phyloP scores from a whole-genome alignment of 202 grass and related monocot species.

The Sporobolus alterniflorus region DNA sequence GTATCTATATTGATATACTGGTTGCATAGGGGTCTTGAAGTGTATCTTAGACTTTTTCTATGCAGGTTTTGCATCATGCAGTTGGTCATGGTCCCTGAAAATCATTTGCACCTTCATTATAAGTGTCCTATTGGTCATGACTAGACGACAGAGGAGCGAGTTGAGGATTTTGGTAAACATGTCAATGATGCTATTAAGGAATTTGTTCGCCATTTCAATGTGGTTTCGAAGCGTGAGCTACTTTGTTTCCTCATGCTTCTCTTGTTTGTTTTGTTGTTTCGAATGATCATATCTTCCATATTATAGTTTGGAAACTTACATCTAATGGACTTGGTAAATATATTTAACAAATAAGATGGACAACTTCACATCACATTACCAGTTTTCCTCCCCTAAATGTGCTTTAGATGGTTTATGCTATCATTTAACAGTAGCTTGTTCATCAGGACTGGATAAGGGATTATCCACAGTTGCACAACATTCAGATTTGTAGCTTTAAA shows the following conservation, averaged over 20 bases:
- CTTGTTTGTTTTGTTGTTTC: too few species aligned
- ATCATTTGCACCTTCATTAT: constrained; percentile 74
- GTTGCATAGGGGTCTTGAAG: neutral
- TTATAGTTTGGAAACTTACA: too few species aligned
- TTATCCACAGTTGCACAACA: neutral
- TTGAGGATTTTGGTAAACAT: constrained; percentile 74
- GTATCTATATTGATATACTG: neutral
- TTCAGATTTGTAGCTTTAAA: neutral
- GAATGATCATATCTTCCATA: too few species aligned
- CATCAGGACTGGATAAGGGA: neutral
- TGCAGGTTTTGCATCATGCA: constrained; percentile 75
- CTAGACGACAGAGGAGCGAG: constrained; percentile 68
- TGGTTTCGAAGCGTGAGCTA: too few species aligned
- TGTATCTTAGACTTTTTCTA: neutral
- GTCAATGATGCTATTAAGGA: constrained; percentile 67
- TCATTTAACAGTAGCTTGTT: neutral
- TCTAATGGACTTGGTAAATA: too few species aligned
- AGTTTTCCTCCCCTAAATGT: neutral
- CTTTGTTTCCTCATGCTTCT: too few species aligned
- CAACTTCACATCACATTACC: neutral
- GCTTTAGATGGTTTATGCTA: neutral
- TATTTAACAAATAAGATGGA: neutral
- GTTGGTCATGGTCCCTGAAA: constrained; percentile 68
- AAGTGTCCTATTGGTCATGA: constrained; percentile 72
- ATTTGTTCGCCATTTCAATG: constrained; percentile 74